phyloP scores from a whole-genome alignment of 2,329 filamentous ascomycete species.

The Ophiosphaerella narmari region DNA sequence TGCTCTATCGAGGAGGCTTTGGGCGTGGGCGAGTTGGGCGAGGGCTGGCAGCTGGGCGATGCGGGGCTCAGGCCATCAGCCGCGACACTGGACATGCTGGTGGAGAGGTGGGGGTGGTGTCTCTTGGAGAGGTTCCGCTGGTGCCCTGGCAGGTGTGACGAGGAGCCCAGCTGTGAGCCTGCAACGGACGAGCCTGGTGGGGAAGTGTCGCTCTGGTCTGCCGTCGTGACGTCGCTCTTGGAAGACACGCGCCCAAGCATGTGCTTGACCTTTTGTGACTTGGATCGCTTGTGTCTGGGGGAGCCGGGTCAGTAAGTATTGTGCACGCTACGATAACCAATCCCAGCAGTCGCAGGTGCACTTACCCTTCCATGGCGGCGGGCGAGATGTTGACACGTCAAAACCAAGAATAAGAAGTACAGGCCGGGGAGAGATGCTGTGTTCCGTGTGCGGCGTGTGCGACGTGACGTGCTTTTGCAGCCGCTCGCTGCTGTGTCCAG shows the following conservation, averaged over 20 bases:
- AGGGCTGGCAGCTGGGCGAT: slow-evolving; percentile 19
- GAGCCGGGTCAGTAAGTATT: slow-evolving; percentile 3
- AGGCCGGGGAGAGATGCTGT: not conserved
- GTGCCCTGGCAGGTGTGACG: slow-evolving; percentile 30
- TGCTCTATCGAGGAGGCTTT: slow-evolving; percentile 72
- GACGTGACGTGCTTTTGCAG: slow-evolving; percentile 5
- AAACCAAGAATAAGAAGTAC: not conserved
- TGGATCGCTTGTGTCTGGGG: slow-evolving; percentile 50
- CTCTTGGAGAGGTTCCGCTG: slow-evolving; percentile 35
- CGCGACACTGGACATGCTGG: slow-evolving; percentile 30
- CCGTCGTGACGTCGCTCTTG: slow-evolving; percentile 36
- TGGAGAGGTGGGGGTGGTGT: slow-evolving; percentile 34
- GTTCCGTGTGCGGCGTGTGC: not conserved
- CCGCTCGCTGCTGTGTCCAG: too few species aligned
- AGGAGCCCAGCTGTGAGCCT: slow-evolving; percentile 26
- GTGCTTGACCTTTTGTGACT: slow-evolving; percentile 45
- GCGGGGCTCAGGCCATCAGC: slow-evolving; percentile 23
- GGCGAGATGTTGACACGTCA: slow-evolving; percentile 16
- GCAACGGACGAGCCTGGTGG: slow-evolving; percentile 21
- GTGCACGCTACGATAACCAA: not conserved
- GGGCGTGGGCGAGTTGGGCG: slow-evolving; percentile 33
- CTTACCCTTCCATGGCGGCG: slow-evolving; percentile 40
- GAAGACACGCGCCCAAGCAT: slow-evolving; percentile 43
- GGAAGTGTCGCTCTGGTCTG: slow-evolving; percentile 18
- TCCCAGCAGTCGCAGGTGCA: slow-evolving; percentile 12